Conservation (phyloP, 176 grass and related monocot genomes). For the Zea luxurians region DNA sequence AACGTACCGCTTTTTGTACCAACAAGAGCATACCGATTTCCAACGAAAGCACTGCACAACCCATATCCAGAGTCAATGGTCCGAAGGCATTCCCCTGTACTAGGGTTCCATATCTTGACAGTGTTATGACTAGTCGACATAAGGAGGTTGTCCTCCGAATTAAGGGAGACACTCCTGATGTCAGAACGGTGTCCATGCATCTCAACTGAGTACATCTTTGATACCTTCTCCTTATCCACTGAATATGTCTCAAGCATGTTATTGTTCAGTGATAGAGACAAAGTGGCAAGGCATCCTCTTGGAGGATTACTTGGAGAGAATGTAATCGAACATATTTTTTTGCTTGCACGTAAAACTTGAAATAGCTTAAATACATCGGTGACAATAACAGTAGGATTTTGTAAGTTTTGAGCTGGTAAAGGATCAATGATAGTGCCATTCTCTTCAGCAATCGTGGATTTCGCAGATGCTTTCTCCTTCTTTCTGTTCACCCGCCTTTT, state of each 20-base stretch:
- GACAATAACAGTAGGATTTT: conserved; percentile 54
- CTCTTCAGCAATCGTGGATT: conserved; percentile 39
- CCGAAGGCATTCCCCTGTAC: conserved; percentile 76
- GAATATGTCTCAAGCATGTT: conserved; percentile 85
- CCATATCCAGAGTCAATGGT: conserved; percentile 96
- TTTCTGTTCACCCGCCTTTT: conserved; percentile 81
- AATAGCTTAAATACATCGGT: conserved; percentile 85
- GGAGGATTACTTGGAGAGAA: conserved; percentile 66
- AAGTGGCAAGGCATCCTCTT: conserved; percentile 61
- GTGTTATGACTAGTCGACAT: conserved; percentile 95
- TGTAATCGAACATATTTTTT: conserved; percentile 85
- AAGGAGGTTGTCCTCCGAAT: conserved; percentile 74
- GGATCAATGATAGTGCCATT: conserved; percentile 64
- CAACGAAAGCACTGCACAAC: conserved; percentile 78
- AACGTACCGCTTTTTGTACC: conserved; percentile 84
- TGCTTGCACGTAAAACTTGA: conserved; percentile 66
- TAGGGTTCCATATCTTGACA: conserved; percentile 97
- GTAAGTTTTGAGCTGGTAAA: conserved; percentile 44
- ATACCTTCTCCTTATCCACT: conserved; percentile 60
- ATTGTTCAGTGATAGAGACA: conserved; percentile 85
- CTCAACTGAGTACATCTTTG: conserved; percentile 83
- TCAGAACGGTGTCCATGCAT: conserved; percentile 85
- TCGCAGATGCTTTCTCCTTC: conserved; percentile 72
- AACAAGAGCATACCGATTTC: conserved; percentile 80
- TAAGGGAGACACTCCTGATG: conserved; percentile 82